phyloP scores from a whole-genome alignment of 352 stramenopile species.

The Phytophthora ramorum region DNA sequence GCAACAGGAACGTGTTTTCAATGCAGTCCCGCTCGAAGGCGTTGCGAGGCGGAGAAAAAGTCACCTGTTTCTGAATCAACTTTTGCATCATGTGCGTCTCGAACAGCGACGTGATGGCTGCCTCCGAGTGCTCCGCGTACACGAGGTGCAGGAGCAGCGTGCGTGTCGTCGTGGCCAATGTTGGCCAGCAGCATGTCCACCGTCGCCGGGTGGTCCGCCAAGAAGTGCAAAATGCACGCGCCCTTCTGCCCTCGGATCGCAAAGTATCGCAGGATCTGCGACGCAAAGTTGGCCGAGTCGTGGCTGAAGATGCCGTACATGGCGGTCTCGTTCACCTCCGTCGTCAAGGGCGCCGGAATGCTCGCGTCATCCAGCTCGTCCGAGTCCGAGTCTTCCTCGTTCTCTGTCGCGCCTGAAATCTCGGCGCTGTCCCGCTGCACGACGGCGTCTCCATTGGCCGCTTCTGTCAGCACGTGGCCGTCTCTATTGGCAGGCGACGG shows the following conservation, averaged over 20 bases:
- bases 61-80: conserved; percentile 81
- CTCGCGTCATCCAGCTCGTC: conserved; percentile 42
- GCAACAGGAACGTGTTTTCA: conserved; percentile 82
- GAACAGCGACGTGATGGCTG: conserved; percentile 74
- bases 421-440: conserved; percentile 28
- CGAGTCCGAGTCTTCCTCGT: conserved; percentile 44
- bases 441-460: not conserved
- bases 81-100: conserved; percentile 76
- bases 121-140: conserved; percentile 87
- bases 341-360: conserved; percentile 44
- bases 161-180: conserved; percentile 83
- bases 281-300: conserved; percentile 82
- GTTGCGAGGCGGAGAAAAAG: conserved; percentile 72
- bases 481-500: conserved; percentile 30
- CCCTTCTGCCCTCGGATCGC: conserved; percentile 81
- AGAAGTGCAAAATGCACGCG: conserved; percentile 77
- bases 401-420: conserved; percentile 31
- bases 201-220: conserved; percentile 55
- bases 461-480: not conserved
- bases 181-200: conserved; percentile 84
- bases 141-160: conserved; percentile 81
- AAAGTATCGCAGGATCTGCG: conserved; percentile 85
- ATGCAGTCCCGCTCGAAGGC: conserved; percentile 77
- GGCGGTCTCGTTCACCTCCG: conserved; percentile 48
- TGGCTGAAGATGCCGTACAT: conserved; percentile 77